phyloP scores from a whole-genome alignment of 2,329 filamentous ascomycete genomes.

The Bipolaris victoriae region DNA sequence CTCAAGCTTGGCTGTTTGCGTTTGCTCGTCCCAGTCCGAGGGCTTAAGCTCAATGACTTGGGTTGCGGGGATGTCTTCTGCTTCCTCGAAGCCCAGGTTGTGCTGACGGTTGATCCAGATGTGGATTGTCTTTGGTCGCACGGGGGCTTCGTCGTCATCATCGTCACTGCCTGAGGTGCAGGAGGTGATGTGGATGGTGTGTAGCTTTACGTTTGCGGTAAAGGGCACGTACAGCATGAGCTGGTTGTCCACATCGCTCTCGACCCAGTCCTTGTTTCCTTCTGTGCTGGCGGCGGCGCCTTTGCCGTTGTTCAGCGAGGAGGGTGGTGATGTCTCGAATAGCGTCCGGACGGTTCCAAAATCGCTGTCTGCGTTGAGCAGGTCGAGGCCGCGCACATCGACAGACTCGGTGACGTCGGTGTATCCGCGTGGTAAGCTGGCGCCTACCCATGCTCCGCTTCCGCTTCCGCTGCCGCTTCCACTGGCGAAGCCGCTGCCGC shows the following conservation, averaged over 20 bases:
- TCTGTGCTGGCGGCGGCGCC: slow-evolving; percentile 50
- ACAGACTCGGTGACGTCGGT: slow-evolving; percentile 81
- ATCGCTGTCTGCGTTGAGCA: slow-evolving; percentile 84
- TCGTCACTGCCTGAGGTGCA: slow-evolving; percentile 62
- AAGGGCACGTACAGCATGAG: slow-evolving; percentile 92
- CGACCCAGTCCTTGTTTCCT: slow-evolving; percentile 78
- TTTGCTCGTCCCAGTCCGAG: slow-evolving; percentile 72
- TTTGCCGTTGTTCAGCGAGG: slow-evolving; percentile 59
- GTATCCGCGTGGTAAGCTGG: slow-evolving; percentile 78
- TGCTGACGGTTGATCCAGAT: slow-evolving; percentile 88
- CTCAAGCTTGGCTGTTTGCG: slow-evolving; percentile 59
- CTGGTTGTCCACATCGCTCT: slow-evolving; percentile 97
- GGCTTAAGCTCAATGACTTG: slow-evolving; percentile 77
- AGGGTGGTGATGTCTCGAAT: slow-evolving; percentile 73
- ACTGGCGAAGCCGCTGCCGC: slow-evolving; percentile 50
- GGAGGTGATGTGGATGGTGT: slow-evolving; percentile 86
- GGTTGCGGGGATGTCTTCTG: slow-evolving; percentile 81
- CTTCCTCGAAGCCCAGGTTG: slow-evolving; percentile 93
- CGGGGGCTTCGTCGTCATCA: slow-evolving; percentile 75
- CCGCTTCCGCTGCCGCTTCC: slow-evolving; percentile 48
- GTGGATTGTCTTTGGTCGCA: slow-evolving; percentile 82
- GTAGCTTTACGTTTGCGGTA: slow-evolving; percentile 84
- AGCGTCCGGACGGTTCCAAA: slow-evolving; percentile 75
- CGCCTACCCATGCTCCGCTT: slow-evolving; percentile 71
- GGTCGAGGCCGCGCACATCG: slow-evolving; percentile 78